phyloP scores from a whole-genome alignment of 2,329 filamentous ascomycete species.

The Talaromyces albobiverticillius region DNA sequence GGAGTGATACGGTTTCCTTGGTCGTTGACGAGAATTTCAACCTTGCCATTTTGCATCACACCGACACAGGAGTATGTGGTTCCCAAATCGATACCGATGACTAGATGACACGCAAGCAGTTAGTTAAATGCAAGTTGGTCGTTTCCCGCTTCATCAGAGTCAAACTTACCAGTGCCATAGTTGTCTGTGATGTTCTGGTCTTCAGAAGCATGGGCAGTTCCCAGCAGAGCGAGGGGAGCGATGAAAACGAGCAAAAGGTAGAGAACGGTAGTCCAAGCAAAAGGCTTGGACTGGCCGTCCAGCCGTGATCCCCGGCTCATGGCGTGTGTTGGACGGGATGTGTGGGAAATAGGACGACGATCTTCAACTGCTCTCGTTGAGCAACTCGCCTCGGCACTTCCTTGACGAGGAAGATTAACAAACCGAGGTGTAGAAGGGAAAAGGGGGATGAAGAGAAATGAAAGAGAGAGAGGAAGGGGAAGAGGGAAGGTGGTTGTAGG shows the following conservation, averaged over 20 bases:
- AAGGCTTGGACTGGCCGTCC: slow-evolving; percentile 66
- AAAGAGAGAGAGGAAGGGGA: slow-evolving; percentile 18
- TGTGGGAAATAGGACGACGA: neutral
- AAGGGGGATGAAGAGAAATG: slow-evolving; percentile 16
- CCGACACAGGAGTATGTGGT: slow-evolving; percentile 85
- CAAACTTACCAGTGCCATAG: slow-evolving; percentile 67
- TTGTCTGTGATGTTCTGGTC: slow-evolving; percentile 64
- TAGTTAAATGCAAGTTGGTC: slow-evolving; percentile 3
- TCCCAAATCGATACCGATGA: slow-evolving; percentile 94
- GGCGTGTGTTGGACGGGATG: slow-evolving; percentile 28
- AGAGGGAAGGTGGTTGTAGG: slow-evolving; percentile 21
- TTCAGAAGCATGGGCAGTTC: slow-evolving; percentile 68
- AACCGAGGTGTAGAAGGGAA: neutral
- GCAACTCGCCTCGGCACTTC: slow-evolving; percentile 4
- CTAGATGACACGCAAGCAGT: slow-evolving; percentile 37
- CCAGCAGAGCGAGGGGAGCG: slow-evolving; percentile 78
- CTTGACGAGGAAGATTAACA: neutral
- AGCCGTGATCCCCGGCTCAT: slow-evolving; percentile 60
- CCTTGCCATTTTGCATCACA: slow-evolving; percentile 94
- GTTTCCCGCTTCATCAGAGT: neutral
- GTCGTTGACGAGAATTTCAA: slow-evolving; percentile 94
- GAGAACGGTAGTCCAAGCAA: slow-evolving; percentile 82
- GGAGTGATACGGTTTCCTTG: slow-evolving; percentile 96
- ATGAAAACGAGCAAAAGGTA: slow-evolving; percentile 88
- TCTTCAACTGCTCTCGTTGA: neutral